Base-by-base conservation (phyloP, 2,329 filamentous ascomycete genomes). In the Penicillium sclerotiorum region DNA sequence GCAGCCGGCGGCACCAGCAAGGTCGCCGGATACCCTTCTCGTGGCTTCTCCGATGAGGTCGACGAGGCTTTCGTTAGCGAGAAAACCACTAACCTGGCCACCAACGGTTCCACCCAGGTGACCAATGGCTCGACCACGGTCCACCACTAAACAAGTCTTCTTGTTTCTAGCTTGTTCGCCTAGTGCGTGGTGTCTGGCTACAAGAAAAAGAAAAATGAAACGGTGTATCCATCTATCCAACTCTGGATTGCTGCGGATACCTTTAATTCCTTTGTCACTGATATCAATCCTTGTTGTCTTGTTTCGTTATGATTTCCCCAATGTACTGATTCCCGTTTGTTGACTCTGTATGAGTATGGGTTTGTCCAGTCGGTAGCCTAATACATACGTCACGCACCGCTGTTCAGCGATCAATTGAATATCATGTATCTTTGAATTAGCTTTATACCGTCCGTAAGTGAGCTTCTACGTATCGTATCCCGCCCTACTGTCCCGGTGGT, bases 21-120 rank as follows among this genome's bases (percentile, higher is more conserved):
- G 33, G 35, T 47, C 17, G 49, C 44, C 5, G 55, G 46, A 38
- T 57, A 58, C 45, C 58, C 54, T n/a, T 52, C 65, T 7, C 62
- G 56, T 18, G 64, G 64, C n/a, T 67, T 67, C 57, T 63, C 62
- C 2, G 64, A 66, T 35, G 65, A 69, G 48, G 55, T 69, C 27
- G 63, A 65, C 37, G 46, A 67, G 35, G 67, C 66, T n/a, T 67
- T 69, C 32, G 58, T 62, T 58, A 53, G 56, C 30, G 50, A 53
- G 40, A 58, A 62, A 44, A 44, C 53, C 35, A 45, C 47, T 8
- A 44, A 49, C 20, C 9, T 8, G 52, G 17, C 52, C 9, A 58
- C 51, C 11, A 37, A 41, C 23, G 25, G 35, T 20, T 28, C n/a
- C n/a, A n/a, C n/a, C n/a, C n/a, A n/a, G n/a, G 48, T 36, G n/a